Percentiles rank a stretch among this genome's conserved stretches.
Evolutionary conservation across 352 stramenopile species (phyloP).

Genomic region (Halophytophthora polymorphica): DNA sequence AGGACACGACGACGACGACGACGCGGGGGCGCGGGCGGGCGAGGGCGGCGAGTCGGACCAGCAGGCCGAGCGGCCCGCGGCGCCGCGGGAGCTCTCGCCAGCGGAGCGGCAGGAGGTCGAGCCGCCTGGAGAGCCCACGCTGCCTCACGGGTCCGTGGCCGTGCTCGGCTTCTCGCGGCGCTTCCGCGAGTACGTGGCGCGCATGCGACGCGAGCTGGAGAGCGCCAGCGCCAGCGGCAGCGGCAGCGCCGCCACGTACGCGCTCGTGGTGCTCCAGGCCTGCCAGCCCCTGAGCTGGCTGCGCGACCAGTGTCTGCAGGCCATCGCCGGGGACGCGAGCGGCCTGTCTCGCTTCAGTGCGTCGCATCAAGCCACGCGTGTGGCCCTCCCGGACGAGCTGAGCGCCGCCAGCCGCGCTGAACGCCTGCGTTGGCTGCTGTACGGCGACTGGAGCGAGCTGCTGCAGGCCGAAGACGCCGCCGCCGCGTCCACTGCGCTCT

Average conservation of each 20-base stretch:
- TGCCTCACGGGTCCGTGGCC: constrained; percentile 29
- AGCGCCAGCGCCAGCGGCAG: neutral
- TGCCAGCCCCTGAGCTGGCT: constrained; percentile 45
- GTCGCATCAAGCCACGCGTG: constrained; percentile 28
- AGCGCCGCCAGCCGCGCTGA: constrained; percentile 30
- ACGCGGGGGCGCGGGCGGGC: constrained; percentile 5
- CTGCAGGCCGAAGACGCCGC: constrained; percentile 9
- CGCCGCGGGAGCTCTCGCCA: constrained; percentile 20
- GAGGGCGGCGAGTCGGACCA: neutral
- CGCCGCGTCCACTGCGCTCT: neutral
- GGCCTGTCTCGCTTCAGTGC: constrained; percentile 41
- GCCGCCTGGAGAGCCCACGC: constrained; percentile 25
- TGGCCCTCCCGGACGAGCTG: constrained; percentile 43
- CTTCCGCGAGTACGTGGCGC: constrained; percentile 32
- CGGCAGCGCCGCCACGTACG: constrained; percentile 12
- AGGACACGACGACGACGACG: constrained; percentile 8
- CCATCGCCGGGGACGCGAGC: constrained; percentile 51
- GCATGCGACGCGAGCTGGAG: constrained; percentile 17
- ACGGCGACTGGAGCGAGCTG: constrained; percentile 47
- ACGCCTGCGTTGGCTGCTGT: constrained; percentile 60
- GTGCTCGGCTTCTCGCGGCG: constrained; percentile 23
- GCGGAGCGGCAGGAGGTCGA: constrained; percentile 39
- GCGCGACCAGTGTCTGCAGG: constrained; percentile 53
- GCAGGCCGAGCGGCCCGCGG: neutral
- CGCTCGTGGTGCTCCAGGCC: constrained; percentile 43